Base-by-base conservation (phyloP, 805 yeast genomes). In the Teunomyces aglyptinius region DNA sequence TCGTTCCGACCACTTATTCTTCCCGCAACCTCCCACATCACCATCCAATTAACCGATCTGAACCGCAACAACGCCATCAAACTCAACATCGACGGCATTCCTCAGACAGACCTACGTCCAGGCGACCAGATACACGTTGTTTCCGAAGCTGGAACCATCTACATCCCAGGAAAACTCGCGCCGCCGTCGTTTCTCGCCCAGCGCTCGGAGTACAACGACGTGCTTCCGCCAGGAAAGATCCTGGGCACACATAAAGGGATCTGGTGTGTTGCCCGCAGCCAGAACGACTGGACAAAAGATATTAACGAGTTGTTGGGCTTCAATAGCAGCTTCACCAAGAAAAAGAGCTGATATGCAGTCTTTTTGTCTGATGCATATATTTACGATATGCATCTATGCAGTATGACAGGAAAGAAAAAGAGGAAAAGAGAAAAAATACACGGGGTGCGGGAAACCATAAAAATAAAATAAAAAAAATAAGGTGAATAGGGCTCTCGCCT, bases 261-360 rank as follows among this genome's bases (percentile, higher is more conserved):
- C 12, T 90, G 94, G 83, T 91, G 97, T 66, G 84, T 92, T 3
- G 88, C 96, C 0, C 77, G 82, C 49, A 76, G 85, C 6, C 89
- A 84, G 51, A 85, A 86, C 53, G 97, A 92, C 60, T 92, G 98
- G 98, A 90, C 91, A 1, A 79, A 78, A 48, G 96, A 96, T 28
- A 82, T 92, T 46, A 92, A 91, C 58, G 91, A 88, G 55, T 74
- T 91, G 48, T 67, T 91, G 38, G 97, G 97, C 1, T 91, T 91
- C 75, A 91, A 91, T 62, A 82, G 90, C 10, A 79, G 89, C 45
- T 91, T 91, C 63, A 83, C 85, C 56, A 76, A 77, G 29, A 50
- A 42, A 41, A 28, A 45, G 34, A 45, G 42, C 43, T 18, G 6
- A 38, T n/a, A n/a, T 10, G 18, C 18, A 26, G 31, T 38, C 18